These are phyloP conservation scores for Russula sp. DNA, from an alignment of 768 basidiomycete species.

Conservation along the genomic window DNA sequence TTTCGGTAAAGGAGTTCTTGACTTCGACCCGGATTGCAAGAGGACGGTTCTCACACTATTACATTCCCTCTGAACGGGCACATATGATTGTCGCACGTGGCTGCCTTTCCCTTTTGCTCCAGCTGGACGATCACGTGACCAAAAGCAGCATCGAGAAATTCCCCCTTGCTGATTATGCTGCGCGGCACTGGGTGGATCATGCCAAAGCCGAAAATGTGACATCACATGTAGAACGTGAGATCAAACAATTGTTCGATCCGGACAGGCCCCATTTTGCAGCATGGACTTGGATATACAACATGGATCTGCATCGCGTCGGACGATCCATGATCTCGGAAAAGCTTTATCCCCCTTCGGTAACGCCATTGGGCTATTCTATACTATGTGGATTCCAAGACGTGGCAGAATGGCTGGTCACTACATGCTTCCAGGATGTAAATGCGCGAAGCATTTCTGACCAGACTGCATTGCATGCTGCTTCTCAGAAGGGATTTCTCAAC, in stretches of 20 bases:
- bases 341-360: rapidly evolving
- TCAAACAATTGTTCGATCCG: neutral
- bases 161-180: constrained; percentile 4
- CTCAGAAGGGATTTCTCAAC: neutral
- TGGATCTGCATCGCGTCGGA: too few species aligned
- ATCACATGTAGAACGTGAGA: neutral
- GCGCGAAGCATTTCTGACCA: too few species aligned
- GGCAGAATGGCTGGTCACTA: neutral
- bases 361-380: neutral
- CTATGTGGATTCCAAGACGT: neutral
- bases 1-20: neutral
- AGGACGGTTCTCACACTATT: neutral
- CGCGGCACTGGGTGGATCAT: neutral
- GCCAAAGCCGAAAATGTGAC: neutral
- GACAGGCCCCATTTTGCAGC: neutral
- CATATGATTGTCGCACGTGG: neutral
- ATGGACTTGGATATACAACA: neutral
- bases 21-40: neutral
- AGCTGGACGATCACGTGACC: neutral
- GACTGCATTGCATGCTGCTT: neutral
- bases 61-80: neutral
- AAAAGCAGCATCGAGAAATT: neutral
- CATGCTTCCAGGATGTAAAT: neutral
- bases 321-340: too few species aligned
- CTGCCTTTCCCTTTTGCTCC: neutral